Evolutionary conservation across 306 rosid species (phyloP).

Genomic region (Malus sylvestris): DNA sequence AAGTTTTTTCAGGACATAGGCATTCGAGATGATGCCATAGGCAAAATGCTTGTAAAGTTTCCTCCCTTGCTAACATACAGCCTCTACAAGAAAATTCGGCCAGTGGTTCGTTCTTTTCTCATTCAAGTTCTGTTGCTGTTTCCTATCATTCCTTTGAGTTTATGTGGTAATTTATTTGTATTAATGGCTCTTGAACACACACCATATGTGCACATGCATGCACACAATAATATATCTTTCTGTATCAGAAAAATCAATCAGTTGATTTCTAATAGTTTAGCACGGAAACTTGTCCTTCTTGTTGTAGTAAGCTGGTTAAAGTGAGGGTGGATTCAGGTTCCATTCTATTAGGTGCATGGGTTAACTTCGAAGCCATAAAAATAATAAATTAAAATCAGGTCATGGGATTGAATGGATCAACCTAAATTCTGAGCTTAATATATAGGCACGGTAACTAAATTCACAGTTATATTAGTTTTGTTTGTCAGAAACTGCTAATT

Average conservation of each 20-base stretch:
- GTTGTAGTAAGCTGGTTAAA: neutral
- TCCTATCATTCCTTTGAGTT: neutral
- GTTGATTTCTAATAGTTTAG: neutral
- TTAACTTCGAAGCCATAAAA: neutral
- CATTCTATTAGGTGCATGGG: neutral
- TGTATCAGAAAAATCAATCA: neutral
- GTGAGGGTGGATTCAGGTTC: neutral
- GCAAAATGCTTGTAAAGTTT: constrained; percentile 91
- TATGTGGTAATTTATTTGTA: neutral
- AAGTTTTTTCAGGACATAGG: constrained; percentile 73
- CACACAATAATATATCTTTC: neutral
- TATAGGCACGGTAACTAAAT: neutral
- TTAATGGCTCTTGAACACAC: neutral
- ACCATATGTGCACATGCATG: neutral
- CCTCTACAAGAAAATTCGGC: constrained; percentile 80
- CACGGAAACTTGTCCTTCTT: neutral
- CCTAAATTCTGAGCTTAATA: neutral
- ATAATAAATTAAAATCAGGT: neutral
- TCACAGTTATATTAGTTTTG: neutral
- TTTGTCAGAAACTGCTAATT: neutral
- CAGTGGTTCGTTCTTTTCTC: constrained; percentile 63
- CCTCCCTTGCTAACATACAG: constrained; percentile 82
- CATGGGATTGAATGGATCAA: neutral
- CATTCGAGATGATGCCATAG: constrained; percentile 65
- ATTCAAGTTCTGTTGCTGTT: constrained; percentile 1